These are phyloP conservation scores for Ulmus americana DNA, from an alignment of 331 rosid genomes.

Conservation along the genomic window DNA sequence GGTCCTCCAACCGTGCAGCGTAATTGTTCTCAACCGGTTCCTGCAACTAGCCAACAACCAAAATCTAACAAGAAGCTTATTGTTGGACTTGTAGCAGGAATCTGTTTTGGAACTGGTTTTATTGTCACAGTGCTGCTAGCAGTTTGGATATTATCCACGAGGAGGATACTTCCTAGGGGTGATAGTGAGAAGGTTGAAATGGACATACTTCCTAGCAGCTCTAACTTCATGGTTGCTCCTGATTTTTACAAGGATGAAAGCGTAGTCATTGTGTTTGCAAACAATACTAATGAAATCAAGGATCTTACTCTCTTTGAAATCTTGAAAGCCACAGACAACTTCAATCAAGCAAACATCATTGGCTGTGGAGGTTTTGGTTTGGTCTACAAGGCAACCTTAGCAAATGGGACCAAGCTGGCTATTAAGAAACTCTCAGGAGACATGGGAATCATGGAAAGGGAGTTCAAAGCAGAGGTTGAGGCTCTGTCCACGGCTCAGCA, in stretches of 20 bases:
- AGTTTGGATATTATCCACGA: slow-evolving; percentile 69
- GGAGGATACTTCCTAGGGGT: slow-evolving; percentile 67
- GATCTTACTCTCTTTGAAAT: slow-evolving; percentile 65
- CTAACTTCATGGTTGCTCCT: slow-evolving; percentile 45
- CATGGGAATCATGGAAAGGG: slow-evolving; percentile 82
- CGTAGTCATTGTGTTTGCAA: slow-evolving; percentile 62
- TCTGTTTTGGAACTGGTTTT: slow-evolving; percentile 44
- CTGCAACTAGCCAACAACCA: slow-evolving; percentile 12
- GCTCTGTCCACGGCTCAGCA: slow-evolving; percentile 75
- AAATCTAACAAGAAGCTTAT: slow-evolving; percentile 40
- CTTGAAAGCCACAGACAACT: slow-evolving; percentile 71
- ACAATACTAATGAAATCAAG: slow-evolving; percentile 43
- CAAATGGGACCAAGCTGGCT: slow-evolving; percentile 59
- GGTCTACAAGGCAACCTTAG: slow-evolving; percentile 71
- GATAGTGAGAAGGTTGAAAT: slow-evolving; percentile 52
- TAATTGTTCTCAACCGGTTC: slow-evolving; percentile 37
- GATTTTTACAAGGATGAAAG: slow-evolving; percentile 61
- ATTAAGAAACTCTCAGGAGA: slow-evolving; percentile 85
- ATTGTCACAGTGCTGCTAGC: slow-evolving; percentile 38
- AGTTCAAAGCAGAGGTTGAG: slow-evolving; percentile 77
- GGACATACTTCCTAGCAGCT: slow-evolving; percentile 45
- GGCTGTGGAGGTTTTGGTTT: slow-evolving; percentile 90
- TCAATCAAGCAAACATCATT: slow-evolving; percentile 72
- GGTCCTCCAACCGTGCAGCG: slow-evolving; percentile 48
- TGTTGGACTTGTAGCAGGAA: slow-evolving; percentile 37